Conservation (phyloP, 768 basidiomycete genomes). For the Mycena leptocephala region DNA sequence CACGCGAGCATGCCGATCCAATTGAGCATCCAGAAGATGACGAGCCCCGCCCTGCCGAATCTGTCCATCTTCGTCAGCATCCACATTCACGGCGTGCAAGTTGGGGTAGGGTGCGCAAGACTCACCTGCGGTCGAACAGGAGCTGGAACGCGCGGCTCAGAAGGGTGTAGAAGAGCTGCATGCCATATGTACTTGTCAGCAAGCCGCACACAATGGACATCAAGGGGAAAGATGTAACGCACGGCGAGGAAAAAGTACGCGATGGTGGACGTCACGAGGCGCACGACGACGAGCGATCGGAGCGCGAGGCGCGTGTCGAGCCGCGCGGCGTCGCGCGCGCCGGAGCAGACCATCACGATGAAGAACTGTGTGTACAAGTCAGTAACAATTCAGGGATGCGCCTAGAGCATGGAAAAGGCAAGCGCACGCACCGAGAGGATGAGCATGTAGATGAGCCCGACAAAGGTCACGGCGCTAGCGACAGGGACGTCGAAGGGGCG, state of each 20-base stretch:
- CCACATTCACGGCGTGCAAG: no score
- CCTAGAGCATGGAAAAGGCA: slow-evolving; percentile 30
- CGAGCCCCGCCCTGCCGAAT: slow-evolving; percentile 67
- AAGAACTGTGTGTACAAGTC: slow-evolving; percentile 39
- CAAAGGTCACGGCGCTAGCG: slow-evolving; percentile 64
- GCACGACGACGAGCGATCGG: slow-evolving; percentile 55
- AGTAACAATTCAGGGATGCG: slow-evolving; percentile 23
- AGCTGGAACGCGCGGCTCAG: slow-evolving; percentile 74
- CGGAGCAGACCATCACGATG: slow-evolving; percentile 38
- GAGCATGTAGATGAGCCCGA: slow-evolving; percentile 70
- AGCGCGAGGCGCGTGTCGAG: slow-evolving; percentile 56
- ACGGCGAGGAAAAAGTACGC: slow-evolving; percentile 62
- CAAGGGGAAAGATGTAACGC: slow-evolving; percentile 7
- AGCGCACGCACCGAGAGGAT: slow-evolving; percentile 53
- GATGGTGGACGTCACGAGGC: slow-evolving; percentile 54
- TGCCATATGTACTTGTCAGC: no score
- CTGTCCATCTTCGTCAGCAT: no score
- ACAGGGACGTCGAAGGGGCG: slow-evolving; percentile 66
- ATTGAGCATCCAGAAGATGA: slow-evolving; percentile 81
- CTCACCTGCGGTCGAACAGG: slow-evolving; percentile 66
- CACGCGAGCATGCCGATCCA: slow-evolving; percentile 71
- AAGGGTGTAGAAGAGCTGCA: slow-evolving; percentile 71
- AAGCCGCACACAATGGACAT: no score
- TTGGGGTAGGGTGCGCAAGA: slow-evolving; percentile 15
- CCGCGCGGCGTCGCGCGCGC: slow-evolving; percentile 54